Evolutionary conservation across 345 rosid genomes (phyloP), one percentile per base, ranked within the genome.

Genomic region (Salix viminalis): DNA sequence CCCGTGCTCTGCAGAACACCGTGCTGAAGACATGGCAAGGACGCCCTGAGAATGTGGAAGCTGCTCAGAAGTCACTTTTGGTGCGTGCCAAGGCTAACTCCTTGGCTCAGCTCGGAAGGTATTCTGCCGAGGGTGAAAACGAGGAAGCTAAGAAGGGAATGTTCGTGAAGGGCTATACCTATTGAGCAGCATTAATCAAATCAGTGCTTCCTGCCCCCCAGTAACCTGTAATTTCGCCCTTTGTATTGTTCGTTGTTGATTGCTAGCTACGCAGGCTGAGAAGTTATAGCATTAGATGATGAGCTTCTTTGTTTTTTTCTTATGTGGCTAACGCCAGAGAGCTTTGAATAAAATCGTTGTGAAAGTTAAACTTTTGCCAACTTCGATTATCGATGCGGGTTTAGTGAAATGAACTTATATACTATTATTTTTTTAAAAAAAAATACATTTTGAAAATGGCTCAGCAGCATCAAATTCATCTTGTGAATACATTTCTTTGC

Each of bases 11-110:
- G 67, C 98, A 95, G 85, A 95, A 95, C 87, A 85, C 91, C 0
- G 99, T 93, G 86, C 93, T 93, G 9, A 95, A 90, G 88, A 89
- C 98, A 75, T 95, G 99, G 99, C 92, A 95, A 86, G 99, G 99
- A 72, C 85, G 24, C 1, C 93, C 91, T 1, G 98, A 95, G 83
- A 95, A 86, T 54, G 79, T 90, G 4, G 91, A 90, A 84, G 96
- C 92, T 66, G 93, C 92, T 13, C 96, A 93, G 78, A 93, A 85
- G 89, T 82, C 98, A 6, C 93, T 95, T 44, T 81, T 95, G 91
- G 91, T 91, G 44, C 92, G 99, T 62, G 97, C 98, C 73, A 93
- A 91, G 87, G 98, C 99, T 2, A 95, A 95, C 83, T 95, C 99
- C 32, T 83, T 91, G 81, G 99, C 98, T 5, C 98, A 95, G 89